Base-by-base conservation (phyloP, 2,329 filamentous ascomycete species). In the Hypomyces rosellus region DNA sequence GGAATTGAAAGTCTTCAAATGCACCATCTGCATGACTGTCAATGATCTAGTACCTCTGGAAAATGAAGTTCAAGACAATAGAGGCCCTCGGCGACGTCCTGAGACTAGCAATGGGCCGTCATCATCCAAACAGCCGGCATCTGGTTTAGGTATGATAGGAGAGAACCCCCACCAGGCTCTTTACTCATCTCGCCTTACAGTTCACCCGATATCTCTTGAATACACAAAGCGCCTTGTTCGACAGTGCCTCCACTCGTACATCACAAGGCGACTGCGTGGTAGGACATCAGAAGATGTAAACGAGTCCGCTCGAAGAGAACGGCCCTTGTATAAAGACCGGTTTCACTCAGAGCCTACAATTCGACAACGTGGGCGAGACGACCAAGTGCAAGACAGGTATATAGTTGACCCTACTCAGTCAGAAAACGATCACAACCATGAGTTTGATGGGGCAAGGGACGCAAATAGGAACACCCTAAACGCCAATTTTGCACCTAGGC, bases 11-110 rank as follows among this genome's bases (percentile, higher is more conserved):
- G 80, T 85, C 36, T 95, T 93, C 67, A 80, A 89, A 59, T 96
- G 90, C 66, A 86, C 87, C 39, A 85, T 88, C 49, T 96, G 90
- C 66, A 72, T 88, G 60, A 93, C 87, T 15, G 83, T 96, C 63
- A 95, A 95, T 63, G 89, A 95, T 63, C 67, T 95, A 47, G 63
- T 63, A 33, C 61, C 65, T 12, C 52, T 55, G 36, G 53, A 54
- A 5, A 49, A 49, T 25, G 59, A 59, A 52, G 58, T 40, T 49
- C 61, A 53, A 59, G 59, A 33, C 33, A 54, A 50, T 40, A 51
- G 54, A 40, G 53, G 55, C n/a, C 53, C 54, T 5, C 59, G 52
- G 42, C 52, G 50, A 42, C 57, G 60, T 15, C 57, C 57, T 36
- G 63, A 64, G 41, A 49, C 55, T 15, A 56, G 46, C 18, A 53